Evolutionary conservation across 208 protist genomes (phyloP).

Genomic region (Strigomonas galati): DNA sequence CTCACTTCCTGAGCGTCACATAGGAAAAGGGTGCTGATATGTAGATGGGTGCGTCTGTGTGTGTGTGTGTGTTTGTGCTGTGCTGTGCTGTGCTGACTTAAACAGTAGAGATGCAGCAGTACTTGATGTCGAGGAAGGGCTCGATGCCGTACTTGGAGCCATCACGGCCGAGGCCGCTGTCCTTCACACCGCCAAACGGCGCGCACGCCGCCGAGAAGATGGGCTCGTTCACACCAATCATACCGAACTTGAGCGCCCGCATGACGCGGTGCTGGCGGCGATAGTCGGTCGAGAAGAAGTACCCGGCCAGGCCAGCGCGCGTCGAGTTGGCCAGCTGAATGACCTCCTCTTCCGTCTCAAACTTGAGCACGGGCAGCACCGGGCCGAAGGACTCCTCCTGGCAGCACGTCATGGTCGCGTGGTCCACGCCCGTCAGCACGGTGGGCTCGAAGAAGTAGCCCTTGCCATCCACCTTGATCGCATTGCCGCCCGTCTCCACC

Average conservation of each 20-base stretch:
- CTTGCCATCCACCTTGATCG: conserved; percentile 16
- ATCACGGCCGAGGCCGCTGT: conserved; percentile 86
- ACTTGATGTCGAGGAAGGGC: conserved; percentile 82
- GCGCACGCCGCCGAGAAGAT: conserved; percentile 31
- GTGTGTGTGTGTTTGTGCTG: too few relatives aligned
- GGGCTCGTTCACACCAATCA: conserved; percentile 83
- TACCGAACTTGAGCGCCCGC: conserved; percentile 70
- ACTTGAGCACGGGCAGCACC: conserved; percentile 70
- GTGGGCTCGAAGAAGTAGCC: conserved; percentile 89
- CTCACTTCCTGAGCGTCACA: too few relatives aligned
- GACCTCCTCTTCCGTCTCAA: conserved; percentile 68
- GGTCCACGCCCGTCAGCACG: conserved; percentile 32
- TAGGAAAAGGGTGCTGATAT: too few relatives aligned
- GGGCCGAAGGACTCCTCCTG: conserved; percentile 91
- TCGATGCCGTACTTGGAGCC: conserved; percentile 90
- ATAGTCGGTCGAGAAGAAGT: conserved; percentile 79
- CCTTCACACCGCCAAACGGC: conserved; percentile 91
- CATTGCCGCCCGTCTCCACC: conserved; percentile 60
- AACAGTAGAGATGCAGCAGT: conserved; percentile 63
- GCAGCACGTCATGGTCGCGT: conserved; percentile 9
- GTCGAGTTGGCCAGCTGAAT: conserved; percentile 78
- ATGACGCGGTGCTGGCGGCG: conserved; percentile 55
- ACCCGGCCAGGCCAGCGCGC: conserved; percentile 66
- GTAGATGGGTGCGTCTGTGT: too few relatives aligned
- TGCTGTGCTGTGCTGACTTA: too few relatives aligned